A percentile compares a stretch with the other conserved stretches of the same genome.
Conservation (phyloP, 495 filamentous ascomycete genomes). For the Penicillium paradoxum region DNA sequence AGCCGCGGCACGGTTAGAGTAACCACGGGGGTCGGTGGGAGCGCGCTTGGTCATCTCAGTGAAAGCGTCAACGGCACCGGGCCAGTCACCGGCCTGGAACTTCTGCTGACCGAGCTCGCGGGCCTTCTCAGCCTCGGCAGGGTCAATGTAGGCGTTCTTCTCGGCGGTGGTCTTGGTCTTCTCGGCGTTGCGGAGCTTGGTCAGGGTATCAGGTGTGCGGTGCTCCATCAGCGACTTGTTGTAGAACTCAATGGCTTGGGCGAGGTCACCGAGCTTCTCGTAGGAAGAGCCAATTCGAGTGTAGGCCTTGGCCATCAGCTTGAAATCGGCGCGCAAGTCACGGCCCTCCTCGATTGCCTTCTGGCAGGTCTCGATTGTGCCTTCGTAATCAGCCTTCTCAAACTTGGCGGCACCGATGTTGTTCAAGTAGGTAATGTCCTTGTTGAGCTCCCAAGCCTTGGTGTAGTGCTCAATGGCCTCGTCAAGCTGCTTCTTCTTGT, state of each 20-base stretch:
- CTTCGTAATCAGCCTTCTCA: slow-evolving; percentile 90
- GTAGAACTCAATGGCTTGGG: slow-evolving; percentile 82
- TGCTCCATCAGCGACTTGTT: slow-evolving; percentile 93
- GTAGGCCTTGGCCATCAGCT: slow-evolving; percentile 91
- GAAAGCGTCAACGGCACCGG: slow-evolving; percentile 91
- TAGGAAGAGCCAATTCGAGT: slow-evolving; percentile 86
- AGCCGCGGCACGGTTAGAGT: slow-evolving; percentile 93
- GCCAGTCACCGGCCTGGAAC: slow-evolving; percentile 97
- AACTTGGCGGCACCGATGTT: slow-evolving; percentile 92
- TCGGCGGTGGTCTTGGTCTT: slow-evolving; percentile 76
- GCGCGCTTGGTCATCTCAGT: slow-evolving; percentile 95
- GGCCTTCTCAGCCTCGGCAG: slow-evolving; percentile 89
- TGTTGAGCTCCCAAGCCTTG: slow-evolving; percentile 90
- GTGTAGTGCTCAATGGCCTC: slow-evolving; percentile 90
- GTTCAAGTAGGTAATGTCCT: slow-evolving; percentile 96
- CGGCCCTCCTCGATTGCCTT: slow-evolving; percentile 86
- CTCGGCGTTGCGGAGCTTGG: slow-evolving; percentile 90
- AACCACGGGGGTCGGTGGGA: slow-evolving; percentile 88
- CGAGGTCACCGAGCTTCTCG: slow-evolving; percentile 79
- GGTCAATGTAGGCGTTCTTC: slow-evolving; percentile 78
- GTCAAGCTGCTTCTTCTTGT: slow-evolving; percentile 97
- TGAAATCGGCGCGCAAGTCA: slow-evolving; percentile 86
- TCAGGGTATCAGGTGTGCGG: slow-evolving; percentile 88
- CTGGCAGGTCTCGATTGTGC: slow-evolving; percentile 78
- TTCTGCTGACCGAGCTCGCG: slow-evolving; percentile 91